phyloP scores from a whole-genome alignment of 768 basidiomycete species.

The Strobilomyces confusus region DNA sequence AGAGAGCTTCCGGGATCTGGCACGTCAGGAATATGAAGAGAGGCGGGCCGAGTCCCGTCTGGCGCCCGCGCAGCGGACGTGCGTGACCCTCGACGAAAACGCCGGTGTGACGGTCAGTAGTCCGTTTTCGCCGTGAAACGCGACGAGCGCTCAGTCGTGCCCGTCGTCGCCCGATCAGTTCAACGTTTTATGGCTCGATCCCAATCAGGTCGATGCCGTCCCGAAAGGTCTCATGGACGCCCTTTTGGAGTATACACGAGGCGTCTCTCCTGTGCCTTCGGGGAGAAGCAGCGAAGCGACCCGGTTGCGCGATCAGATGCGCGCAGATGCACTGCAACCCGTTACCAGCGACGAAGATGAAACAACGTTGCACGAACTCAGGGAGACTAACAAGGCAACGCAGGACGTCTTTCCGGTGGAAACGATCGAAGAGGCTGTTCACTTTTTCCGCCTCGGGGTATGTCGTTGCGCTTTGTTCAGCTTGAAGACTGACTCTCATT shows the following conservation, averaged over 20 bases:
- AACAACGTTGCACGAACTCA: constrained; percentile 23
- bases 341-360: constrained; percentile 34
- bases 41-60: constrained; percentile 70
- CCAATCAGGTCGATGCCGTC: constrained; percentile 58
- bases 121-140: neutral
- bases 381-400: constrained; percentile 16
- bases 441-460: constrained; percentile 67
- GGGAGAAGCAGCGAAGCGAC: constrained; percentile 28
- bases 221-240: constrained; percentile 63
- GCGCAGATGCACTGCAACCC: constrained; percentile 63
- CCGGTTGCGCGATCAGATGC: constrained; percentile 72
- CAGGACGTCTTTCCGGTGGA: constrained; percentile 46
- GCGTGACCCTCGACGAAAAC: constrained; percentile 69
- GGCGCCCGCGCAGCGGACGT: constrained; percentile 69
- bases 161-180: constrained; percentile 45
- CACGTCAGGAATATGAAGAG: constrained; percentile 71
- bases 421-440: constrained; percentile 59
- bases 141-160: constrained; percentile 7
- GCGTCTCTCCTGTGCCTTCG: constrained; percentile 3
- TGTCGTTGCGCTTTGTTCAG: constrained; percentile 16
- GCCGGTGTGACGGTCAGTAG: constrained; percentile 49
- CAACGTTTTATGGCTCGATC: constrained; percentile 77
- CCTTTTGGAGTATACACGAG: constrained; percentile 40
- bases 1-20: constrained; percentile 64
- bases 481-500: constrained; percentile 11